Evolutionary conservation across 495 filamentous ascomycete genomes (phyloP), one percentile per base, ranked within the genome.

Genomic region (Daldinia childiae): DNA sequence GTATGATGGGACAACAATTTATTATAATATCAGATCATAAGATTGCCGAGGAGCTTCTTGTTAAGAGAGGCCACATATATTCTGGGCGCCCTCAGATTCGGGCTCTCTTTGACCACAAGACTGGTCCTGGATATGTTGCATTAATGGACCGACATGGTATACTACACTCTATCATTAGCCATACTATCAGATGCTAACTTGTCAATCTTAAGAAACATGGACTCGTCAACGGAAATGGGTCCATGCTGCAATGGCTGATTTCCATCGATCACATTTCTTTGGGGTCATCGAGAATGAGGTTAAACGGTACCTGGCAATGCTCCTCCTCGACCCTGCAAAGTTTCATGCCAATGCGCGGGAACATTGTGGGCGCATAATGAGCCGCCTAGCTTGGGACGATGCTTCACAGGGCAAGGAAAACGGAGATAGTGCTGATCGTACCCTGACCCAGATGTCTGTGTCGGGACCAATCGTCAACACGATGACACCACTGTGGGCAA

Each of bases 1-100:
- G 75, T 14, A 80, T 84, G 54, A 66, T 87, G 21, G 80, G 82
- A 15, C 76, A 82, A 45, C 81, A 76, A 4, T 86, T 88, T 66
- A 80, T 88, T 69, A 81, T 88, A 64, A 65, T 89, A 5, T 86
- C 86, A 12, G 85, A 86, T 38, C 82, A 86, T 71, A 82, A 82
- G 73, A 86, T 88, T 51, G 85, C 87, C 41, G 79, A 85, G 36
- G 87, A 89, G 58, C 81, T 89, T 14, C 79, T 88, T 11, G 80
- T 86, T 26, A 85, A 82, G 72, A 68, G 82, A n/a, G 84, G 82
- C 17, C 82, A 86, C 48, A 86, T 83, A 58, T 87, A 86, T 74
- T 83, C 84, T 3, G 84, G 84, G 30, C 76, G 84, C 12, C 84
- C 84, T n/a, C 79, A 83, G 70, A 83, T 86, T 38, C 75, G 82